Evolutionary conservation across 1,284 basidiomycete species (phyloP).

Genomic region (Afroboletus lepidellus): DNA sequence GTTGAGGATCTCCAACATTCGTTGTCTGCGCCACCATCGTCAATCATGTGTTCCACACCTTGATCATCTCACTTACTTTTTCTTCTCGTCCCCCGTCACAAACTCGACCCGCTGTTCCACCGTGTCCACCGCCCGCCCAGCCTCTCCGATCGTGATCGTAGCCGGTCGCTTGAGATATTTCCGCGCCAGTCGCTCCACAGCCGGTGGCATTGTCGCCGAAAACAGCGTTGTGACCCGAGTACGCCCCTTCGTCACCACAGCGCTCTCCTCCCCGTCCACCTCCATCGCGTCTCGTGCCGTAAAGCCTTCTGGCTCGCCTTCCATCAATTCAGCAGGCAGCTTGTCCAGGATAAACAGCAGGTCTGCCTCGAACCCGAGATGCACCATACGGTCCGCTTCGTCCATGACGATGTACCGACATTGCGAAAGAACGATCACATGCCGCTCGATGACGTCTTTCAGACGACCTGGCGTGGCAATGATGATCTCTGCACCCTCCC

Average conservation of each 20-base stretch:
- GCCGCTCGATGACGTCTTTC: constrained; percentile 95
- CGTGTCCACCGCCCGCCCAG: constrained; percentile 95
- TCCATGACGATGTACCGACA: constrained; percentile 99
- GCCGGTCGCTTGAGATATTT: constrained; percentile 94
- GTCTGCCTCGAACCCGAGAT: constrained; percentile 94
- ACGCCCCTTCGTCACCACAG: constrained; percentile 64
- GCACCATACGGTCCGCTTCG: constrained; percentile 98
- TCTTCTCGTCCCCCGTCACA: constrained; percentile 89
- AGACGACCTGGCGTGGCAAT: constrained; percentile 98
- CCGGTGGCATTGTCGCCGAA: constrained; percentile 97
- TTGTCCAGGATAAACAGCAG: constrained; percentile 94
- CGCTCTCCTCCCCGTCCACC: constrained; percentile 46
- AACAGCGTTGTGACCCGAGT: constrained; percentile 91
- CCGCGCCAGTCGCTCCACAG: constrained; percentile 90
- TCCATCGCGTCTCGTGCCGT: constrained; percentile 46
- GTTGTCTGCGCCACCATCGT: constrained; percentile 49
- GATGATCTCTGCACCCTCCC: constrained; percentile 96
- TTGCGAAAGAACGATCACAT: constrained; percentile 92
- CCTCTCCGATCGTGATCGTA: constrained; percentile 96
- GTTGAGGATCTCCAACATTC: constrained; percentile 89
- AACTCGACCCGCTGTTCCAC: constrained; percentile 98
- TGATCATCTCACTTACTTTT: constrained; percentile 55
- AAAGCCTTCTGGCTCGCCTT: constrained; percentile 69
- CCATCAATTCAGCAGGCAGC: constrained; percentile 82
- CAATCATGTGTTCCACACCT: constrained; percentile 7